Conservation (phyloP, 495 filamentous ascomycete genomes). For the Lepidopterella palustris region DNA sequence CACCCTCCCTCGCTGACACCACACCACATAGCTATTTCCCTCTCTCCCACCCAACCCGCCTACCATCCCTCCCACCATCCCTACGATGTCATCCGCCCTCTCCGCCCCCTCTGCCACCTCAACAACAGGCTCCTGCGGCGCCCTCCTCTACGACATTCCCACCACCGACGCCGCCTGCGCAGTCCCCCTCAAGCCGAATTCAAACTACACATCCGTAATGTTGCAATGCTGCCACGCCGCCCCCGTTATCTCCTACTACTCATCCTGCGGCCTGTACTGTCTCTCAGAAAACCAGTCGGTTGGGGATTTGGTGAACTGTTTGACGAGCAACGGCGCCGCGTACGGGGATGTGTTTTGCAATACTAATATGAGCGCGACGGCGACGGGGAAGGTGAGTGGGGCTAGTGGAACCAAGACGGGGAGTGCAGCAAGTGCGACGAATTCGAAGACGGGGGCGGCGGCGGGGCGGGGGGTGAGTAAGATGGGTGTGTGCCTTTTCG, state of each 20-base stretch:
- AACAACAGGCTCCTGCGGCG: background rate
- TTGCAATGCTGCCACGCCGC: slow-evolving; percentile 18
- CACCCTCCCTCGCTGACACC: too few relatives aligned
- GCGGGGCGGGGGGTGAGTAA: background rate
- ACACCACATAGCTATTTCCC: too few relatives aligned
- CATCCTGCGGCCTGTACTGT: slow-evolving; percentile 16
- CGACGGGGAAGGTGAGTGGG: slow-evolving; percentile 2
- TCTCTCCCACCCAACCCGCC: too few relatives aligned
- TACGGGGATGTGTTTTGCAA: slow-evolving; percentile 6
- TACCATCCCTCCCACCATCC: background rate
- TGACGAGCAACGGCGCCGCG: slow-evolving; percentile 4
- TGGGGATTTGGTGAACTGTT: slow-evolving; percentile 10
- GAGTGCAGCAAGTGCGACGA: background rate
- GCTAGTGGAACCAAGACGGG: background rate
- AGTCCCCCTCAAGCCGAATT: slow-evolving; percentile 2
- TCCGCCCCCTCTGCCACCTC: slow-evolving; percentile 3
- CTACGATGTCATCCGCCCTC: slow-evolving; percentile 3
- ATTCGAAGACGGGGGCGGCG: background rate
- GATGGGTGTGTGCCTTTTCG: background rate
- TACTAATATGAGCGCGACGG: slow-evolving; percentile 7
- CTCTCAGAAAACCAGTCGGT: slow-evolving; percentile 9
- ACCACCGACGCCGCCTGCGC: slow-evolving; percentile 13
- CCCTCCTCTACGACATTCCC: slow-evolving; percentile 1
- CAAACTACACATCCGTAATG: slow-evolving; percentile 12
- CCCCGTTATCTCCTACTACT: slow-evolving; percentile 10